Base-by-base conservation (phyloP, 768 basidiomycete genomes). In the Grammothele lineata region DNA sequence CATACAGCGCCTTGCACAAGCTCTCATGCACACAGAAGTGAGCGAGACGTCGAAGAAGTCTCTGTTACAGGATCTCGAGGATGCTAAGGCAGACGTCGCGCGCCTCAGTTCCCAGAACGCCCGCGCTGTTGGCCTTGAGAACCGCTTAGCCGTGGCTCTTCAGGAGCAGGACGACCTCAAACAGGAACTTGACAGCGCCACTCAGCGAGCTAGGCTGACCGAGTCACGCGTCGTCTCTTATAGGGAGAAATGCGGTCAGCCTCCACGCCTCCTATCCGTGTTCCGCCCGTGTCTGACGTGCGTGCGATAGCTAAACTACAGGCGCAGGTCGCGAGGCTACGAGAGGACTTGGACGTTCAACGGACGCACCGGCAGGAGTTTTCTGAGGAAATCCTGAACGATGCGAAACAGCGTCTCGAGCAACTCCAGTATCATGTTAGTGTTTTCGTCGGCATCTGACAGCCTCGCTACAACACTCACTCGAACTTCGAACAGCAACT, bases 111-210 rank as follows among this genome's bases (percentile, higher is more conserved):
- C 78, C 12, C 81, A 85, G 56, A 76, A 85, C 44, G 85, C 81
- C 25, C 80, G 83, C 40, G 77, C 84, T 14, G 71, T 81, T 14
- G 86, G 85, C 12, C 78, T 82, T 73, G 85, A 92, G 56, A 71
- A 77, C 8, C 78, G 79, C 10, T 63, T 93, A 24, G 74, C 76
- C 11, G 65, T 72, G 11, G 77, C 79, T n/a, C 68, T 82, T 43
- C 83, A 83, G 59, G 87, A 92, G 63, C 78, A 78, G 56, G 89
- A 92, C 33, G 92, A 94, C 61, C 75, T 87, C 65, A 83, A 79
- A 50, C 89, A 92, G 64, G 92, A 94, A 61, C 72, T 85, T 21
- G 84, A 89, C 45, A 73, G 74, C 42, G 87, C 90, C 54, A 66
- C 75, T 9, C 80, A 85, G 48, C 71, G 83, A 35, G 83, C 86